Base-by-base conservation (phyloP, 495 filamentous ascomycete species). In the Haplographium delicatum region DNA sequence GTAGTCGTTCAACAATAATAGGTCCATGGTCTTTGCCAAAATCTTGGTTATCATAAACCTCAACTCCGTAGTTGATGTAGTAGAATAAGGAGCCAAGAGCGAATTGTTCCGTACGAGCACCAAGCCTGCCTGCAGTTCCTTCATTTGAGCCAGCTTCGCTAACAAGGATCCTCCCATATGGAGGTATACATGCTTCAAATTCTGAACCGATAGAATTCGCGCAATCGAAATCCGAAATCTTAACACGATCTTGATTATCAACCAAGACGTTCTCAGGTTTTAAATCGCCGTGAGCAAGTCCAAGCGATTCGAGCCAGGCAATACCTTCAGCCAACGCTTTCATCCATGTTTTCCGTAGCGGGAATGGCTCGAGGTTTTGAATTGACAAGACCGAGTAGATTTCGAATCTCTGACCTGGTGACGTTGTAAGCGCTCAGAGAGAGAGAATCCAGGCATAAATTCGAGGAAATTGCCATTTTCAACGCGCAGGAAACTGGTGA, bases 391-490 rank as follows among this genome's bases (percentile, higher is more conserved):
- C 60, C 61, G 31, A 3, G 19, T 54, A 5, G 58, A 63, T 50
- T 64, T 31, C 18, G 50, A 37, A 34, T 64, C 59, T 18, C 51
- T 41, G 41, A 60, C 38, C 49, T 61, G 59, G 30, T 64, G 60
- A 10, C 52, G 18, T 59, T 64, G 62, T 46, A 61, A 58, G 15
- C 63, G 50, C 22, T 35, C 53, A 28, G 43, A 60, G 50, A 66
- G 63, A 39, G 54, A 58, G 27, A 33, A 27, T 42, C 61, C 61
- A 62, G 38, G 51, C 62, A 71, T 67, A 26, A 68, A 68, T 51
- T 71, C 66, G 8, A 71, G 62, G 53, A 69, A 69, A 47, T 68
- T 68, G 24, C 65, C 67, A 24, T 64, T 64, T 25, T 65, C 54
- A 7, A 59, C 40, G 35, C 51, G 61, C 40, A 53, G 23, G 27